Conservation (phyloP, 306 rosid genomes). For the Bauhinia variegata region DNA sequence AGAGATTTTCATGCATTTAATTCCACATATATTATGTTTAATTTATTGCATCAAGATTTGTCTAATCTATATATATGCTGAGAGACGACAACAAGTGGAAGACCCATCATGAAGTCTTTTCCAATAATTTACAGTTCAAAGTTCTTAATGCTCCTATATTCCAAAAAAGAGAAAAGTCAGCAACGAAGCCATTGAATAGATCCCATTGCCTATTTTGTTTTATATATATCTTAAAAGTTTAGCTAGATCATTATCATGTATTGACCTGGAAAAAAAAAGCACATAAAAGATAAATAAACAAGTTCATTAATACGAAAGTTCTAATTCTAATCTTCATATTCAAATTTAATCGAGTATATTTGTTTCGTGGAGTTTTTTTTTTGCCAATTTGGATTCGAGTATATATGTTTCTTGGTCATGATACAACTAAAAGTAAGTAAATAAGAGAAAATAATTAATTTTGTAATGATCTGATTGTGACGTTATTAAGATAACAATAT, state of each 20-base stretch:
- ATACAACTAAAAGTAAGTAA: neutral
- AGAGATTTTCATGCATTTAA: too few species aligned
- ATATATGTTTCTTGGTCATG: too few species aligned
- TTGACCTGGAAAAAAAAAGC: neutral
- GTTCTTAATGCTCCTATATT: constrained; percentile 2
- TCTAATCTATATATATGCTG: too few species aligned
- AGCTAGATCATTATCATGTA: neutral
- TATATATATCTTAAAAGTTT: neutral
- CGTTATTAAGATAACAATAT: neutral
- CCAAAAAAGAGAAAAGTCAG: neutral
- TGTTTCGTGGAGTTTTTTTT: neutral
- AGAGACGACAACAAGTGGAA: too few species aligned
- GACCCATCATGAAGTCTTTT: too few species aligned
- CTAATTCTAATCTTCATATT: neutral
- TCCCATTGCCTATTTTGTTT: neutral
- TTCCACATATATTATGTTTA: too few species aligned
- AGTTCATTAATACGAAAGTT: neutral
- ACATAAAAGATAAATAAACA: neutral
- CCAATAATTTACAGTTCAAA: neutral
- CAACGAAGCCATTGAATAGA: neutral
- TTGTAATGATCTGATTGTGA: neutral
- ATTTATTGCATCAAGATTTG: too few species aligned
- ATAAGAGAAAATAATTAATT: neutral
- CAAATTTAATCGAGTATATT: neutral
- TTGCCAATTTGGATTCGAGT: neutral